These are phyloP conservation scores for Durotheca rogersii DNA, from an alignment of 495 filamentous ascomycete species.

Conservation along the genomic window DNA sequence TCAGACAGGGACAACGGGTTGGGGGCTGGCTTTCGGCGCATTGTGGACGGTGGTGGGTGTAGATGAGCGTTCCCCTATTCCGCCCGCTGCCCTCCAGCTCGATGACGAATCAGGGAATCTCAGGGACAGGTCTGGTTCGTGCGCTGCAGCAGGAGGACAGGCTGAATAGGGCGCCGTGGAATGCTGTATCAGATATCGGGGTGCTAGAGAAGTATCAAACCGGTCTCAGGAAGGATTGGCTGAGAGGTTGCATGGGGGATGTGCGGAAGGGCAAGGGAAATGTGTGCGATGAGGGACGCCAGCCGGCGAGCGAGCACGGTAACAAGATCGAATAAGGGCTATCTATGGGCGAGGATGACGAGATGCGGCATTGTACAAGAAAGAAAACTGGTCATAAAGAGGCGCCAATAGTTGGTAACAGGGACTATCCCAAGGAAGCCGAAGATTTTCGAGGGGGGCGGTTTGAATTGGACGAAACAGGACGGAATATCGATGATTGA, in stretches of 20 bases:
- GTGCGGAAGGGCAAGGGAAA: slow-evolving; percentile 16
- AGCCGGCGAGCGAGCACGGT: background rate
- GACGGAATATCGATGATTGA: slow-evolving; percentile 27
- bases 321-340: slow-evolving; percentile 17
- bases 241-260: background rate
- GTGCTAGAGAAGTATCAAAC: slow-evolving; percentile 26
- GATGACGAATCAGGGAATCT: slow-evolving; percentile 34
- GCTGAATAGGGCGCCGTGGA: slow-evolving; percentile 40
- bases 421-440: slow-evolving; percentile 15
- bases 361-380: slow-evolving; percentile 15
- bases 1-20: slow-evolving; percentile 52
- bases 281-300: slow-evolving; percentile 24
- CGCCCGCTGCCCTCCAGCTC: slow-evolving; percentile 27
- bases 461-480: slow-evolving; percentile 19
- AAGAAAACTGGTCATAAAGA: slow-evolving; percentile 1
- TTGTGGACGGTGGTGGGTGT: slow-evolving; percentile 33
- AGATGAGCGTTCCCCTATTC: background rate
- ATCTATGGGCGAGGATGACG: background rate
- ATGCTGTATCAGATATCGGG: slow-evolving; percentile 39
- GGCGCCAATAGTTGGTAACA: background rate
- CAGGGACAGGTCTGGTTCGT: slow-evolving; percentile 38
- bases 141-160: slow-evolving; percentile 37
- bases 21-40: slow-evolving; percentile 56
- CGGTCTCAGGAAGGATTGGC: slow-evolving; percentile 23
- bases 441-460: slow-evolving; percentile 11